Evolutionary conservation across 129 eudicot genomes (phyloP).

Genomic region (Centaurea solstitialis): DNA sequence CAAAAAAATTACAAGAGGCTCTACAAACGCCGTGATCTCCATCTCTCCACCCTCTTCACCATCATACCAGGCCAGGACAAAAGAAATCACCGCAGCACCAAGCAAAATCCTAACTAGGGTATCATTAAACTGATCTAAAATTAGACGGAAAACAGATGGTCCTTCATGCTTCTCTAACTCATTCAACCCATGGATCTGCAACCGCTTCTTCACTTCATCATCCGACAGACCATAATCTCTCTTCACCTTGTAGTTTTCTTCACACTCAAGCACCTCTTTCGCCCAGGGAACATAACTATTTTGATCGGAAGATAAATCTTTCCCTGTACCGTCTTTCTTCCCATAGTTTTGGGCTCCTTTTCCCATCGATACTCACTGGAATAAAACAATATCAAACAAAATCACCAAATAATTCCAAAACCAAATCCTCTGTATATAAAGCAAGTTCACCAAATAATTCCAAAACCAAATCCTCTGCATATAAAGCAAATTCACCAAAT

Average conservation of each 20-base stretch:
- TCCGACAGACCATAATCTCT: conserved; percentile 53
- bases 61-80: conserved; percentile 80
- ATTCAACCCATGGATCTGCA: conserved; percentile 56
- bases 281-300: conserved; percentile 62
- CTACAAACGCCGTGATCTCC: conserved; percentile 78
- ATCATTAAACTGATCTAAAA: conserved; percentile 83
- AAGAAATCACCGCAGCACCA: conserved; percentile 78
- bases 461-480: conserved; percentile 17
- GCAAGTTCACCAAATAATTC: not conserved
- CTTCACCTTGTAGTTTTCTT: conserved; percentile 54
- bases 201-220: conserved; percentile 53
- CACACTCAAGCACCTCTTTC: conserved; percentile 69
- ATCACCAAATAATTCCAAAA: conserved; percentile 9
- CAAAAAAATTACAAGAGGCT: conserved; percentile 81
- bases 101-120: conserved; percentile 79
- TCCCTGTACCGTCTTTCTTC: conserved; percentile 32
- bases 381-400: not conserved
- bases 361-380: not conserved
- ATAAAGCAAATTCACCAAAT: not conserved
- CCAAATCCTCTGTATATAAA: conserved; percentile 11
- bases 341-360: conserved; percentile 66
- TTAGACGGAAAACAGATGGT: conserved; percentile 60
- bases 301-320: conserved; percentile 23
- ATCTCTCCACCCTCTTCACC: conserved; percentile 78
- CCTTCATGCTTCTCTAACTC: conserved; percentile 84